These are phyloP conservation scores for Trematosphaeria pertusa DNA, from an alignment of 2,329 filamentous ascomycete genomes.

Conservation along the genomic window DNA sequence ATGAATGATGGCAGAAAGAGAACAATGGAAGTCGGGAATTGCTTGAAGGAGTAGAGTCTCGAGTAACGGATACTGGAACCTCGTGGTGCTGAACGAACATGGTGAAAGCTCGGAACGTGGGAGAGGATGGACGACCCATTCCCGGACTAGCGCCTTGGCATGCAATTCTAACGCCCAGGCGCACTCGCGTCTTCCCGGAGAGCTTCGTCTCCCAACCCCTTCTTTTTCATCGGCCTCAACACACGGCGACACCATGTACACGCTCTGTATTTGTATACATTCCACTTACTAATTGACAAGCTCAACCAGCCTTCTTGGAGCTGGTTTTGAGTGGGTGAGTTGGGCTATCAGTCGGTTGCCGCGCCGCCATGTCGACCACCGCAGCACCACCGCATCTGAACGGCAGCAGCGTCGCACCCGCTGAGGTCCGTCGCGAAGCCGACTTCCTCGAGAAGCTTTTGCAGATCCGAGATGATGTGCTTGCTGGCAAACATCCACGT, in stretches of 20 bases:
- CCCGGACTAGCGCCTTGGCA: conserved; percentile 15
- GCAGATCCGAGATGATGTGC: conserved; percentile 78
- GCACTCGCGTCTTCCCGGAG: no score
- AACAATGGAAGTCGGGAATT: no score
- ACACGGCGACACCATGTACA: conserved; percentile 28
- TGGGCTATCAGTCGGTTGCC: no score
- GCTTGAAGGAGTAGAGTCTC: no score
- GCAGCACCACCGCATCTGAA: conserved; percentile 38
- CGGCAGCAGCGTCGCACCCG: conserved; percentile 45
- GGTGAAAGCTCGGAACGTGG: background rate
- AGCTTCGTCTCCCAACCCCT: conserved; percentile 32
- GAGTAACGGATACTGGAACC: no score
- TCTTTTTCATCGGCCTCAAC: conserved; percentile 28
- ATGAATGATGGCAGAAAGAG: no score
- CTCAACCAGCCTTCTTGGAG: conserved; percentile 20
- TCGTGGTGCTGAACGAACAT: no score
- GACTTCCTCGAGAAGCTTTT: conserved; percentile 77
- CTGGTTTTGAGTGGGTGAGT: no score
- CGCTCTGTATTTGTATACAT: conserved; percentile 36
- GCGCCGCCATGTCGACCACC: conserved; percentile 40
- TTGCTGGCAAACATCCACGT: conserved; percentile 75
- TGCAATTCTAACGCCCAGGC: no score
- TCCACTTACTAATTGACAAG: conserved; percentile 22
- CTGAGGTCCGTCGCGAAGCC: conserved; percentile 51
- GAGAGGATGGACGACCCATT: background rate